A percentile compares a stretch with the other conserved stretches of the same genome.
Evolutionary conservation across 805 yeast genomes (phyloP).

Genomic region (Myxozyma mucilagina): DNA sequence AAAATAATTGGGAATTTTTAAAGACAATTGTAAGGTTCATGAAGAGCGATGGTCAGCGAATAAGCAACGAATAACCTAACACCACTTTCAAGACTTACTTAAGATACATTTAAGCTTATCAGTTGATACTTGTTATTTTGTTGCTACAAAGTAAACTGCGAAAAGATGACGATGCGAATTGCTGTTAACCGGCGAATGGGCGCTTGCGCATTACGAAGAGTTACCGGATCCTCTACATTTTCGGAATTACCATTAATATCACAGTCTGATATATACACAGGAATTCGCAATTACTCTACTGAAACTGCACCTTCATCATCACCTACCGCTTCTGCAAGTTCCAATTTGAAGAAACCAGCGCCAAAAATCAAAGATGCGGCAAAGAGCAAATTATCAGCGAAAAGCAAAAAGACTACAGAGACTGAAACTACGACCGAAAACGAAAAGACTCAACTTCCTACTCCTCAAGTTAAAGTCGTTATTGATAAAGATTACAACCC

Average conservation of each 20-base stretch:
- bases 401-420: not conserved
- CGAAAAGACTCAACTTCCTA: conserved; percentile 18
- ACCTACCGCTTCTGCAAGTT: not conserved
- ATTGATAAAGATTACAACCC: conserved; percentile 20
- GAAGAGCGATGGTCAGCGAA: not conserved
- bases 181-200: not conserved
- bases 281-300: not conserved
- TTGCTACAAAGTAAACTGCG: not conserved
- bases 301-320: not conserved
- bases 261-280: not conserved
- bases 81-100: not conserved
- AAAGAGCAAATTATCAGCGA: not conserved
- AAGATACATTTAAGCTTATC: not conserved
- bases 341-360: not conserved
- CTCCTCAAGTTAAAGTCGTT: conserved; percentile 4
- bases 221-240: not conserved
- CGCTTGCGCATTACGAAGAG: not conserved
- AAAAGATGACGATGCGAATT: not conserved
- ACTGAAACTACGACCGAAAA: not conserved
- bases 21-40: not conserved
- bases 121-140: not conserved
- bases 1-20: not conserved
- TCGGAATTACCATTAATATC: not conserved
- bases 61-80: not conserved
- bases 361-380: not conserved